Percentiles rank a stretch among this genome's conserved stretches.
phyloP scores from a whole-genome alignment of 2,329 filamentous ascomycete species.

The Neonectria hederae region DNA sequence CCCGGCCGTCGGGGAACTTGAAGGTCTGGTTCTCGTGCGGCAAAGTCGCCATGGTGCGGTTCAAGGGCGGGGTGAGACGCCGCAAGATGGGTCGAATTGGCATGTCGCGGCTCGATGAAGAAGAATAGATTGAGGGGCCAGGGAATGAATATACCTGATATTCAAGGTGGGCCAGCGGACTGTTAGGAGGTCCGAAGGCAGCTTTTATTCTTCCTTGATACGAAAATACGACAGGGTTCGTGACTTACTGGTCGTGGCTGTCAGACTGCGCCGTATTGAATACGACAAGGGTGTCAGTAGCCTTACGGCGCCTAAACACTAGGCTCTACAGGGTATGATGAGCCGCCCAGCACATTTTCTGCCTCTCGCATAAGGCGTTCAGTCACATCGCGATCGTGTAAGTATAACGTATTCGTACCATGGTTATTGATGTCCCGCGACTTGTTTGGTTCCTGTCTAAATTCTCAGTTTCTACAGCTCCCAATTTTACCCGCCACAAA shows the following conservation, averaged over 20 bases:
- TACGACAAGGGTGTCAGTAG: constrained; percentile 37
- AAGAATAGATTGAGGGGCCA: neutral
- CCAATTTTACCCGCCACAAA: too few species aligned
- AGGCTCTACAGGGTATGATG: neutral
- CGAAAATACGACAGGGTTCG: constrained; percentile 14
- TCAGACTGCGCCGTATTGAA: neutral
- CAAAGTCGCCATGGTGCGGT: constrained; percentile 9
- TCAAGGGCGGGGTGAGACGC: neutral
- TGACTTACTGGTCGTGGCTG: too few species aligned
- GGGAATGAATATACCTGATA: neutral
- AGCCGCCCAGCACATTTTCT: neutral
- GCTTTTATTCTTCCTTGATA: neutral
- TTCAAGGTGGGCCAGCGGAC: neutral
- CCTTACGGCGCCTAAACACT: neutral
- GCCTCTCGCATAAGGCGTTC: neutral
- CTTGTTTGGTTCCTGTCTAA: too few species aligned
- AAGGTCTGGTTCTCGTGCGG: constrained; percentile 39
- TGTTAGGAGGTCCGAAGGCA: neutral
- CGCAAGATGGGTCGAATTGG: neutral
- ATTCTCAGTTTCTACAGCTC: too few species aligned
- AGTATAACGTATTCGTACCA: too few species aligned
- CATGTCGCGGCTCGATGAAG: neutral
- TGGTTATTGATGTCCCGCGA: too few species aligned
- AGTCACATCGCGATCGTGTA: too few species aligned
- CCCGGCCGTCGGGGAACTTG: constrained; percentile 51